Evolutionary conservation across 305 asterid species (phyloP).

Genomic region (Euphrasia arctica): DNA sequence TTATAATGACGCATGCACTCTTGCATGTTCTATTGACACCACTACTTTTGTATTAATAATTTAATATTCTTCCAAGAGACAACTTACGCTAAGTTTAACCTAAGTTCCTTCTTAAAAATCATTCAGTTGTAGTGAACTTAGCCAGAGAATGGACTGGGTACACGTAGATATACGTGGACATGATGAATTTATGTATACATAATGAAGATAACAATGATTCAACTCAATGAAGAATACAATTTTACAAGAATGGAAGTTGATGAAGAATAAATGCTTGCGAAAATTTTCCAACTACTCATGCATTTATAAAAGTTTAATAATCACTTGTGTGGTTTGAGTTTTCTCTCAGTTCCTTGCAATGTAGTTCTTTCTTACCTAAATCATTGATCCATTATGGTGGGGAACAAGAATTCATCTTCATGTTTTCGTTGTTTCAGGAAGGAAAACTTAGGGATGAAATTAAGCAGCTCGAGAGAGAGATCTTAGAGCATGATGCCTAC

Average conservation of each 20-base stretch:
- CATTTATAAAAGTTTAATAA: background rate
- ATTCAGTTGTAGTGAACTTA: background rate
- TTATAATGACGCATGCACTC: conserved; percentile 1
- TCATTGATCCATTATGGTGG: no score
- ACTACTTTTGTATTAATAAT: conserved; percentile 11
- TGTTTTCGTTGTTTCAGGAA: conserved; percentile 56
- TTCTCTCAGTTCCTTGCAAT: conserved; percentile 16
- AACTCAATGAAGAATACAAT: no score
- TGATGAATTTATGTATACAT: no score
- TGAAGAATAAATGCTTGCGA: no score
- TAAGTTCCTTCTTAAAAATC: conserved; percentile 8
- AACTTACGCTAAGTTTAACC: background rate
- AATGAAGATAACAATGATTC: no score
- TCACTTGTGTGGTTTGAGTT: background rate
- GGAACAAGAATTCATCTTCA: background rate
- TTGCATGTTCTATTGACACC: conserved; percentile 9
- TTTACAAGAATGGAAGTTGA: no score
- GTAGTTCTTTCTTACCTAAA: background rate
- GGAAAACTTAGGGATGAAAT: conserved; percentile 74
- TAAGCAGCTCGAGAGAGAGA: conserved; percentile 67
- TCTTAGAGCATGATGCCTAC: conserved; percentile 61
- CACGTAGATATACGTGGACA: no score
- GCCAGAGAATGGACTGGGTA: background rate
- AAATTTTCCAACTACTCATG: background rate
- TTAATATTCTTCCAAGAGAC: conserved; percentile 4